Conservation (phyloP, 495 filamentous ascomycete genomes). For the Diplogelasinospora grovesii region DNA sequence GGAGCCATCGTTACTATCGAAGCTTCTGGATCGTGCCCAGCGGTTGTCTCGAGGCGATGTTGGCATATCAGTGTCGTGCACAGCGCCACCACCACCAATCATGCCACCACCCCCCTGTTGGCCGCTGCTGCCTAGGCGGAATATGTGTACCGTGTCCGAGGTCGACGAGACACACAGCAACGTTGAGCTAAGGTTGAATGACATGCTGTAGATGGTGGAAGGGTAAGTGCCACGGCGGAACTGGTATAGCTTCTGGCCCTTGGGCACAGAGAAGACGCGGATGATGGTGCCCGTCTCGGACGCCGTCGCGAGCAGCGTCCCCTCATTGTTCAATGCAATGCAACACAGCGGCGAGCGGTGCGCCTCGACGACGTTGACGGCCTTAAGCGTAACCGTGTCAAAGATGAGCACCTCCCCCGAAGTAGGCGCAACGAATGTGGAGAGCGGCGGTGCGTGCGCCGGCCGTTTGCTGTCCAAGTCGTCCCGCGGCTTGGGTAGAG, state of each 20-base stretch:
- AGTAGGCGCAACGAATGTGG: conserved; percentile 67
- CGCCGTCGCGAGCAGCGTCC: conserved; percentile 87
- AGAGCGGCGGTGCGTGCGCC: conserved; percentile 76
- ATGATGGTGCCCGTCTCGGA: conserved; percentile 98
- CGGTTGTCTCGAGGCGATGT: conserved; percentile 37
- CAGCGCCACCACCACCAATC: conserved; percentile 8
- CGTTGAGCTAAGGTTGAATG: conserved; percentile 92
- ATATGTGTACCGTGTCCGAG: conserved; percentile 96
- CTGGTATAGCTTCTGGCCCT: conserved; percentile 86
- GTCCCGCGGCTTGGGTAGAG: conserved; percentile 71
- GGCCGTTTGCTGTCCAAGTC: conserved; percentile 54
- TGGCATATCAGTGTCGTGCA: conserved; percentile 18
- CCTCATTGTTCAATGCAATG: conserved; percentile 85
- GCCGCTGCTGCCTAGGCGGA: conserved; percentile 50
- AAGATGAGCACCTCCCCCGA: conserved; percentile 91
- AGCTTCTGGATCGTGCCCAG: conserved; percentile 39
- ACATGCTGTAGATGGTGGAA: conserved; percentile 94
- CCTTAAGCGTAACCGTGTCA: conserved; percentile 77
- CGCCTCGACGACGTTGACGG: conserved; percentile 88
- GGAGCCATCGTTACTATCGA: conserved; percentile 43
- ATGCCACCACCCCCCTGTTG: too few species aligned
- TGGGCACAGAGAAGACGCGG: conserved; percentile 84
- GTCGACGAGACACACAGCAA: conserved; percentile 92
- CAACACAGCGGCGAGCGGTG: conserved; percentile 88
- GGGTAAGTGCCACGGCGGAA: conserved; percentile 93